A percentile compares a stretch with the other conserved stretches of the same genome.
phyloP scores from a whole-genome alignment of 2,329 filamentous ascomycete species.

The Alternaria brassicae region DNA sequence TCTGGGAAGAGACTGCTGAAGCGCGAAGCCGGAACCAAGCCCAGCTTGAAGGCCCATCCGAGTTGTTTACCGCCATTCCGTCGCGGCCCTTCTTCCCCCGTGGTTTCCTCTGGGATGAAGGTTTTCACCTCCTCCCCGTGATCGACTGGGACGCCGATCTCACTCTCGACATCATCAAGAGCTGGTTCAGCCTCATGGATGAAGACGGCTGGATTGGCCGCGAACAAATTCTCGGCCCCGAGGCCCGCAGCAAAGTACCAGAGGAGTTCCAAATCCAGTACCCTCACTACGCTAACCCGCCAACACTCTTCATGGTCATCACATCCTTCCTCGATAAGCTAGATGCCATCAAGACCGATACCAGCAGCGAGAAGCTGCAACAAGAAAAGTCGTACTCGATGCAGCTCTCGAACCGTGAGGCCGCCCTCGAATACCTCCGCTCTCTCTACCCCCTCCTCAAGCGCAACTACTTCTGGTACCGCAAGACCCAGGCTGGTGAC shows the following conservation, averaged over 20 bases:
- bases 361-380: constrained; percentile 45
- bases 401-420: constrained; percentile 71
- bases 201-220: constrained; percentile 97
- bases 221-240: constrained; percentile 90
- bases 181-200: constrained; percentile 96
- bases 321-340: constrained; percentile 84
- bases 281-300: constrained; percentile 96
- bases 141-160: constrained; percentile 94
- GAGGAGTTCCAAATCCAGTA: constrained; percentile 93
- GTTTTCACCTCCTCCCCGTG: constrained; percentile 90
- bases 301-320: constrained; percentile 89
- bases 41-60: constrained; percentile 78
- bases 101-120: constrained; percentile 97
- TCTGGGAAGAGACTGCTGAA: constrained; percentile 90
- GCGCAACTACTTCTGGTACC: constrained; percentile 94
- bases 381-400: constrained; percentile 61
- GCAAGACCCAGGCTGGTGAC: constrained; percentile 87
- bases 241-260: constrained; percentile 95
- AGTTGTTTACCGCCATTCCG: constrained; percentile 89
- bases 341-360: constrained; percentile 53
- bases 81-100: constrained; percentile 95
- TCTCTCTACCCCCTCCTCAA: constrained; percentile 85
- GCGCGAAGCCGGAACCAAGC: constrained; percentile 74
- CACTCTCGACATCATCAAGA: constrained; percentile 81
- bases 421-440: constrained; percentile 74